phyloP scores from a whole-genome alignment of 2,329 filamentous ascomycete species.

The Chalaropsis thielavioides region DNA sequence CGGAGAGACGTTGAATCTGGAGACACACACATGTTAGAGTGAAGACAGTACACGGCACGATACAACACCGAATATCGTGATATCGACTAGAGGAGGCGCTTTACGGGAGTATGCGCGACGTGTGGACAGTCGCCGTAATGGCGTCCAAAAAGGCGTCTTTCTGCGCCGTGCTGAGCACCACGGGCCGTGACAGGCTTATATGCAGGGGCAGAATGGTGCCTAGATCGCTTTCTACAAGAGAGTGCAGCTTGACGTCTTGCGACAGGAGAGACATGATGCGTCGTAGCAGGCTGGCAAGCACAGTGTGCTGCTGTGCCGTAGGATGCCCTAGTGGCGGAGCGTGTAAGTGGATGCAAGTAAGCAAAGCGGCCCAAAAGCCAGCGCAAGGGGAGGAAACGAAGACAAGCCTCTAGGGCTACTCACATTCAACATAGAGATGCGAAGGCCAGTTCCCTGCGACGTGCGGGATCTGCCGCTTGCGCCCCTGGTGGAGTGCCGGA shows the following conservation, averaged over 20 bases:
- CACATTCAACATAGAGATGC: conserved; percentile 88
- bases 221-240: conserved; percentile 62
- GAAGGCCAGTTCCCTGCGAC: conserved; percentile 82
- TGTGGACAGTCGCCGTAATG: conserved; percentile 33
- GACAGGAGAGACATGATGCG: conserved; percentile 25
- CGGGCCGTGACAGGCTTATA: conserved; percentile 73
- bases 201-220: conserved; percentile 69
- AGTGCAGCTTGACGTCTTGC: conserved; percentile 37
- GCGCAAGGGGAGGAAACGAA: neutral
- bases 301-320: conserved; percentile 30
- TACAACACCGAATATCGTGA: neutral
- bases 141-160: conserved; percentile 52
- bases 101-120: neutral
- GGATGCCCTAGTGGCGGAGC: conserved; percentile 37
- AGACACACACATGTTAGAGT: conserved; percentile 25
- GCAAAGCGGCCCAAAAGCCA: neutral
- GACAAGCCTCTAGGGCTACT: conserved; percentile 24
- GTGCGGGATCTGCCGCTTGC: conserved; percentile 70
- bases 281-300: conserved; percentile 32
- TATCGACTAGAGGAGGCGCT: neutral
- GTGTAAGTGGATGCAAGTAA: conserved; percentile 19
- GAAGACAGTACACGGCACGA: neutral
- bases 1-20: conserved; percentile 29
- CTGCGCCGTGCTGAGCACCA: conserved; percentile 58
- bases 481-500: conserved; percentile 69